Evolutionary conservation across 208 protist species (phyloP), one percentile per base, ranked within the genome.

Genomic region (Leishmania arabica): DNA sequence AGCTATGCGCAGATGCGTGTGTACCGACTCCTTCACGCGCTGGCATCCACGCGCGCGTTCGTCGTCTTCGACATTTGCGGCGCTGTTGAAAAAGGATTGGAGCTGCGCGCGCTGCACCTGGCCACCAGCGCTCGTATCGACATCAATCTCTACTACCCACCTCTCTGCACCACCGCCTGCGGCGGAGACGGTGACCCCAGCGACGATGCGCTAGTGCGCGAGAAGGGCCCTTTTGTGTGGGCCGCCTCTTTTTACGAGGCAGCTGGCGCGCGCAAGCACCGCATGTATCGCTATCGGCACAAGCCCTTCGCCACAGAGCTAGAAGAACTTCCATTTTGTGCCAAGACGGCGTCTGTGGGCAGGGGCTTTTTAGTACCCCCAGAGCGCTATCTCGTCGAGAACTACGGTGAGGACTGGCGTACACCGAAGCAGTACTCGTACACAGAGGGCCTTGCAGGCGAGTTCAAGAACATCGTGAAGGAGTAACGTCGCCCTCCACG

Each of bases 211-310:
- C 66, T 92, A 15, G 88, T 95, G 47, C 27, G 70, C 4, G 24
- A 73, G 2, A 62, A 66, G 9, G 92, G 90, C 0, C 65, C 77
- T 0, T 98, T 97, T 91, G 65, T 97, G 15, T 98, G 95, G 94
- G 85, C 85, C 27, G 89, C 93, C 15, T 92, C 92, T 1, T 91
- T 95, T 77, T 98, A 97, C 73, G 94, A 94, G 66, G 54, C 86
- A 21, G 84, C 93, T 3, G 74, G 45, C 3, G 19, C 78, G 21
- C 90, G 95, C 15, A 45, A 64, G 8, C 90, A 96, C 71, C 80
- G 86, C 11, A 98, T 97, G 94, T 98, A 98, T 77, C 90, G 95
- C 53, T 97, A 96, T 77, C 77, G 76, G 19, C 92, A 98, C 69
- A 47, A 64, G 7, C 88, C 92, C 0, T 97, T 96, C 71, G 76